Evolutionary conservation across 495 filamentous ascomycete species (phyloP).

Genomic region (Trypethelium eluteriae): DNA sequence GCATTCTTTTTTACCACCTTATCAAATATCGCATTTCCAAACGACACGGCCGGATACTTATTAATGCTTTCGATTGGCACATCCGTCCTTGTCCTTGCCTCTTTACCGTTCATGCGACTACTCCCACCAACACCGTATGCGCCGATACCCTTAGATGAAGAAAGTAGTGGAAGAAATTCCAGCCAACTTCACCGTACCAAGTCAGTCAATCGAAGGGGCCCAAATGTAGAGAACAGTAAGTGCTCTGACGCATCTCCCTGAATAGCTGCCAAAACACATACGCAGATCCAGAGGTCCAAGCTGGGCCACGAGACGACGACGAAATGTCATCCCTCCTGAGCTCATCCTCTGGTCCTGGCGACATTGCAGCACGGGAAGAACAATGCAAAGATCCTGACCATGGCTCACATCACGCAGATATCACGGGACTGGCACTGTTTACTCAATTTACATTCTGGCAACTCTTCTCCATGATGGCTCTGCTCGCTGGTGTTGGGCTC

Average conservation of each 20-base stretch:
- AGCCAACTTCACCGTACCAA: slow-evolving; percentile 55
- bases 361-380: slow-evolving; percentile 41
- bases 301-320: slow-evolving; percentile 41
- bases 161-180: slow-evolving; percentile 39
- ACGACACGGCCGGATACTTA: slow-evolving; percentile 72
- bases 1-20: slow-evolving; percentile 89
- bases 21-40: slow-evolving; percentile 71
- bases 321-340: slow-evolving; percentile 84
- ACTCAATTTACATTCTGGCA: slow-evolving; percentile 78
- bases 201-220: slow-evolving; percentile 34
- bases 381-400: slow-evolving; percentile 43
- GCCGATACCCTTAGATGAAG: slow-evolving; percentile 45
- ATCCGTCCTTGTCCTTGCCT: slow-evolving; percentile 59
- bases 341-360: slow-evolving; percentile 39
- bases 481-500: slow-evolving; percentile 83
- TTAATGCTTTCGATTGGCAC: slow-evolving; percentile 76
- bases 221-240: slow-evolving; percentile 4
- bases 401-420: slow-evolving; percentile 69
- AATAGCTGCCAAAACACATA: slow-evolving; percentile 23
- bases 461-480: slow-evolving; percentile 72
- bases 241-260: not conserved
- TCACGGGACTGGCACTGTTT: slow-evolving; percentile 78
- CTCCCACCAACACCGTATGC: slow-evolving; percentile 53
- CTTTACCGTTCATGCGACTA: slow-evolving; percentile 58
- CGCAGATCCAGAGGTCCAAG: slow-evolving; percentile 10